A percentile compares a stretch with the other conserved stretches of the same genome.
These are phyloP conservation scores for Microglena sp. DNA, from an alignment of 139 green algal species.

Conservation along the genomic window DNA sequence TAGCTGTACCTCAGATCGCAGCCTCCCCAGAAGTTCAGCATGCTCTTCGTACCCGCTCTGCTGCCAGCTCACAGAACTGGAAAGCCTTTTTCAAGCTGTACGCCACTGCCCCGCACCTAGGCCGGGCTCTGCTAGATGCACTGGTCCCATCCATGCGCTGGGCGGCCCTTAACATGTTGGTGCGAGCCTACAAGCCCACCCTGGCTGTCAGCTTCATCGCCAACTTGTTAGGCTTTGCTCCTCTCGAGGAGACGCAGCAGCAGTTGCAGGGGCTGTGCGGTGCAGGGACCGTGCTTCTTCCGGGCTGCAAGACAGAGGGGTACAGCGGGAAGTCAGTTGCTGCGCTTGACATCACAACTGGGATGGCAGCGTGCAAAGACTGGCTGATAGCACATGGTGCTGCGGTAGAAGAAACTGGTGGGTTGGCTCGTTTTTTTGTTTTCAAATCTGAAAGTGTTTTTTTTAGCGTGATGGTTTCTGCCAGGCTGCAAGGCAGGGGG, in stretches of 20 bases:
- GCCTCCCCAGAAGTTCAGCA: no score
- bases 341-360: constrained; percentile 4
- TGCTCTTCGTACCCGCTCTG: no score
- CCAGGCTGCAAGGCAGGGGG: no score
- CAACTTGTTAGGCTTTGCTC: constrained; percentile 47
- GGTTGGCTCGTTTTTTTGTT: neutral
- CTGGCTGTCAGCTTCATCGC: constrained; percentile 46
- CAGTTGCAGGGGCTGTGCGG: neutral
- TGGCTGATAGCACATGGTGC: constrained; percentile 48
- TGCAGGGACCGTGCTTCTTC: constrained; percentile 18
- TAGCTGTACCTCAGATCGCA: no score
- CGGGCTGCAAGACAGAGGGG: constrained; percentile 32
- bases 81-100: constrained; percentile 71
- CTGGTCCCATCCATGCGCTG: constrained; percentile 37
- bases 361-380: constrained; percentile 14
- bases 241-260: neutral
- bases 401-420: constrained; percentile 32
- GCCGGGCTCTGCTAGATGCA: constrained; percentile 64
- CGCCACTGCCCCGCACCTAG: constrained; percentile 42
- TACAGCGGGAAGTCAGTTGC: constrained; percentile 29
- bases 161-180: constrained; percentile 35
- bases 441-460: no score
- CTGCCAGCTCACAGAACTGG: no score
- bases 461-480: no score
- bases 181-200: constrained; percentile 43